Evolutionary conservation across 768 basidiomycete genomes (phyloP), one percentile per base, ranked within the genome.

Genomic region (Sporobolomyces phaffii): DNA sequence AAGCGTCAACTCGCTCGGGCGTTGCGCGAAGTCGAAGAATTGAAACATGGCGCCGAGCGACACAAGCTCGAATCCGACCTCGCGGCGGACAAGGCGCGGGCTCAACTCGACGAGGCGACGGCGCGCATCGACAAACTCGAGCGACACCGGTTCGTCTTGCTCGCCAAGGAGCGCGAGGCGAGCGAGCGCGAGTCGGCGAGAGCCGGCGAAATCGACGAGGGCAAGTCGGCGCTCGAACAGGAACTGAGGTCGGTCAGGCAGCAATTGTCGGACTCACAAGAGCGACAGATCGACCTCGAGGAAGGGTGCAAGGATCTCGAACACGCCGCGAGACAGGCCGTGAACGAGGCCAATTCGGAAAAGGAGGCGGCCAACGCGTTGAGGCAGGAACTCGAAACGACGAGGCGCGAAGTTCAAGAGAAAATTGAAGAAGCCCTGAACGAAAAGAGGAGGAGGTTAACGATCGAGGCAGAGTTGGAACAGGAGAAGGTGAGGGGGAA

Each of bases 131-230:
- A 72, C n/a, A 60, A 61, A 22, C 65, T 72, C 38, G 70, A 72
- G 26, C 59, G 70, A 8, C 64, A 65, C 5, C 70, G 70, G 3
- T 58, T 63, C 13, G 28, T 65, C n/a, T 18, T 68, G 29, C 17
- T 72, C n/a, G 70, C 48, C n/a, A 68, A 68, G 48, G 70, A 72
- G 34, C 62, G 63, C 17, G 70, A 64, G 7, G 54, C 49, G 5
- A 38, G 38, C n/a, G 70, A 67, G 50, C 41, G 60, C 33, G 66
- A 47, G 29, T 28, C 64, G 36, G 24, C 33, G 22, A 40, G 33
- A 11, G 17, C n/a, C 2, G 33, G 24, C 5, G 65, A 64, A 48
- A 54, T 31, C 45, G 63, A 64, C 7, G 33, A 33, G 44, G 61
- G 33, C 1, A 26, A 38, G 5, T 24, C 20, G 15, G 52, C 38